Evolutionary conservation across 2,329 filamentous ascomycete species (phyloP).

Genomic region (Xylariaceae sp.): DNA sequence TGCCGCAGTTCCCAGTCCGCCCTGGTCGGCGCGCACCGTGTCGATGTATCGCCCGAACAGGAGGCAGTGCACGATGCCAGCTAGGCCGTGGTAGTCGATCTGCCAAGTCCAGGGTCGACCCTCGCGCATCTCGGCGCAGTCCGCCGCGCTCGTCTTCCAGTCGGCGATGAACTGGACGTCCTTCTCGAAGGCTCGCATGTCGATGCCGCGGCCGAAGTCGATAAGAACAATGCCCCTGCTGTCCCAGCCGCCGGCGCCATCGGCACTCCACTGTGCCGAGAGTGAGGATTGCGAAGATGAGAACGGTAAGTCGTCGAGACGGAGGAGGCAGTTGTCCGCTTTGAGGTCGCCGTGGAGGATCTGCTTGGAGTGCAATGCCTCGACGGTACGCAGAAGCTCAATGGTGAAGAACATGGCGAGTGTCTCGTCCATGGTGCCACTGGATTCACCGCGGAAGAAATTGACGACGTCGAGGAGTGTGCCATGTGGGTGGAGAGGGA

Average conservation of each 20-base stretch:
- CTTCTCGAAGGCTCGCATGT: slow-evolving; percentile 78
- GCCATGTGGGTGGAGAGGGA: slow-evolving; percentile 84
- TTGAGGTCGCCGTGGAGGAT: slow-evolving; percentile 94
- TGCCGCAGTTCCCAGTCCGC: slow-evolving; percentile 50
- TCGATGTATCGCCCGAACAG: slow-evolving; percentile 96
- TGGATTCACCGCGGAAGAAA: slow-evolving; percentile 66
- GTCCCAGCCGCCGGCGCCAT: slow-evolving; percentile 74
- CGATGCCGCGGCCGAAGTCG: slow-evolving; percentile 91
- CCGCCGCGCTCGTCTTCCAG: slow-evolving; percentile 82
- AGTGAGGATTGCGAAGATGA: slow-evolving; percentile 34
- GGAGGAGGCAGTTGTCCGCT: slow-evolving; percentile 88
- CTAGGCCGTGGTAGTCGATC: slow-evolving; percentile 91
- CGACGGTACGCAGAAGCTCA: slow-evolving; percentile 85
- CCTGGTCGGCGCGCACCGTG: slow-evolving; percentile 56
- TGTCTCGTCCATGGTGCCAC: slow-evolving; percentile 79
- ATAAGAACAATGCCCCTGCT: slow-evolving; percentile 80
- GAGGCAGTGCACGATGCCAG: slow-evolving; percentile 80
- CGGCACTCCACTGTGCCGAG: slow-evolving; percentile 62
- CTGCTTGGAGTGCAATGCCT: slow-evolving; percentile 74
- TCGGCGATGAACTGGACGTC: slow-evolving; percentile 88
- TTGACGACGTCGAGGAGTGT: slow-evolving; percentile 96
- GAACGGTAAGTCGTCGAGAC: slow-evolving; percentile 56
- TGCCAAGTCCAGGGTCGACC: slow-evolving; percentile 95
- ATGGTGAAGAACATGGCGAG: slow-evolving; percentile 94
- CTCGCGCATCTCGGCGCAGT: slow-evolving; percentile 95